Percentiles rank a stretch among this genome's conserved stretches.
phyloP scores from a whole-genome alignment of 768 basidiomycete species.

The Collybia mongolica region DNA sequence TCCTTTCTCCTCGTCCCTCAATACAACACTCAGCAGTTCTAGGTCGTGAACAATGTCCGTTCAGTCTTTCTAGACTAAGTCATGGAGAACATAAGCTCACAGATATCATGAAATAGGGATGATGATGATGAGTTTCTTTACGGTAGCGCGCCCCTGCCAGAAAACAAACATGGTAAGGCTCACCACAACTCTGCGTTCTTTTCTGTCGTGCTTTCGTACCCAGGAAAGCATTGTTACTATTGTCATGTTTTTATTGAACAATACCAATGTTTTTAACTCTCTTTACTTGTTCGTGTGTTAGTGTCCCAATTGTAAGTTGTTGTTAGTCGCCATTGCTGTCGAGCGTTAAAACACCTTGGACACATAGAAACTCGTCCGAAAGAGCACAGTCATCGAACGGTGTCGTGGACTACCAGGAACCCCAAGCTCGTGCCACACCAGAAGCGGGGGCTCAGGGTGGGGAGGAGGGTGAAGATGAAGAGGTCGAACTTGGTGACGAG shows the following conservation, averaged over 20 bases:
- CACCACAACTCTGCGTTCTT: conserved; percentile 2
- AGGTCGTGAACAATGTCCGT: conserved; percentile 11
- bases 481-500: conserved; percentile 35
- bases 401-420: conserved; percentile 48
- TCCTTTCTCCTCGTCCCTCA: conserved; percentile 1
- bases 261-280: conserved; percentile 39
- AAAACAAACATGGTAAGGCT: conserved; percentile 48
- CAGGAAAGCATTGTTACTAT: conserved; percentile 25
- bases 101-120: conserved; percentile 41
- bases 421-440: conserved; percentile 32
- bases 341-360: conserved; percentile 13
- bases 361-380: conserved; percentile 30
- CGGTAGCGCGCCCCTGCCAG: conserved; percentile 46
- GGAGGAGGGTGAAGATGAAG: conserved; percentile 21
- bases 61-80: neutral
- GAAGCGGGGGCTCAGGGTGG: conserved; percentile 19
- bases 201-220: conserved; percentile 14
- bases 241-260: conserved; percentile 27
- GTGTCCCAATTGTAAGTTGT: conserved; percentile 65
- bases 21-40: neutral
- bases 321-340: conserved; percentile 14
- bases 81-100: neutral
- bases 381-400: conserved; percentile 44
- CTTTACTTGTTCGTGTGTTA: conserved; percentile 40
- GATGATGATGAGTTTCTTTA: conserved; percentile 84